Percentiles rank a stretch among this genome's conserved stretches.
These are phyloP conservation scores for Venturia asperata DNA, from an alignment of 2,329 filamentous ascomycete species.

Conservation along the genomic window DNA sequence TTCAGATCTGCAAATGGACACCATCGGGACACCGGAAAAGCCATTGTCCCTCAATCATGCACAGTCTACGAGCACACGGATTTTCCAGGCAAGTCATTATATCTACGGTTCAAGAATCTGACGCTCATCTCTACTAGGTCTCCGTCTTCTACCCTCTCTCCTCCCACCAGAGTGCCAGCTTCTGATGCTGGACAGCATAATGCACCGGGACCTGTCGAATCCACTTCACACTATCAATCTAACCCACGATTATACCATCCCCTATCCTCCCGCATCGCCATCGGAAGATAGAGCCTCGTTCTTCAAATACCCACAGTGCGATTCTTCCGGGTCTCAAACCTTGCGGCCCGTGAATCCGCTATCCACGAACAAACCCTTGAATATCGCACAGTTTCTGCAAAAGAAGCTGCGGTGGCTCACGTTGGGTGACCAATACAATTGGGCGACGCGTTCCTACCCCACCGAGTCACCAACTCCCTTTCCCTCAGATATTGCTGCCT, in stretches of 20 bases:
- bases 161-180: constrained; percentile 64
- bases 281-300: constrained; percentile 44
- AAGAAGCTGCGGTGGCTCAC: constrained; percentile 89
- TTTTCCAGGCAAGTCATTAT: constrained; percentile 12
- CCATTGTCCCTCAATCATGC: neutral
- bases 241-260: constrained; percentile 70
- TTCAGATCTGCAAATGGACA: neutral
- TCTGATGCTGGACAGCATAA: constrained; percentile 61
- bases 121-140: constrained; percentile 46
- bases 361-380: constrained; percentile 65
- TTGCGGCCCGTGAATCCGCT: constrained; percentile 49
- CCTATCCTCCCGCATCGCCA: constrained; percentile 44
- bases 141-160: constrained; percentile 69
- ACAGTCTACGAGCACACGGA: constrained; percentile 17
- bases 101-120: neutral
- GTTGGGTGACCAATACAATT: constrained; percentile 92
- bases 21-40: neutral
- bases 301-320: constrained; percentile 31
- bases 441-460: constrained; percentile 81
- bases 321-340: constrained; percentile 37
- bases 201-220: constrained; percentile 71
- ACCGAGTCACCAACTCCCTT: constrained; percentile 59
- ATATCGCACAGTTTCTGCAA: constrained; percentile 61
- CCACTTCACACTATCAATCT: constrained; percentile 78
- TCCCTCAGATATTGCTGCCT: constrained; percentile 60